These are phyloP conservation scores for Ophiocordyceps camponoti-rufipedis DNA, from an alignment of 2,329 filamentous ascomycete species.

Conservation along the genomic window DNA sequence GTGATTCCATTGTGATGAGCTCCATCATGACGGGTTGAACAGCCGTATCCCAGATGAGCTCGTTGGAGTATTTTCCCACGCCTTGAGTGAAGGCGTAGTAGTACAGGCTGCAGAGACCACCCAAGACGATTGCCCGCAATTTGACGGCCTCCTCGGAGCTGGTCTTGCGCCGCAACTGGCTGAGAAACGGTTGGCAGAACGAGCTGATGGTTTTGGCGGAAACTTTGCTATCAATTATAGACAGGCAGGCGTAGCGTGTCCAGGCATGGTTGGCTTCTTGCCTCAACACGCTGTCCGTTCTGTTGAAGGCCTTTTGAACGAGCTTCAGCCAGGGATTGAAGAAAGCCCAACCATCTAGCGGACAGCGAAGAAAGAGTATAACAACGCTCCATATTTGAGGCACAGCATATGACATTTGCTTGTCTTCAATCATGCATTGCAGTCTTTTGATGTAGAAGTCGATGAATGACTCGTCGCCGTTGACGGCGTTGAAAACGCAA, in stretches of 20 bases:
- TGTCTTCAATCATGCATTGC: conserved; percentile 47
- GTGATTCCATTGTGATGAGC: conserved; percentile 24
- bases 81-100: conserved; percentile 70
- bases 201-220: conserved; percentile 14
- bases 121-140: conserved; percentile 38
- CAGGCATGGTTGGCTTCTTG: conserved; percentile 69
- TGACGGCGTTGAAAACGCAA: conserved; percentile 37
- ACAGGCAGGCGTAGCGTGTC: conserved; percentile 64
- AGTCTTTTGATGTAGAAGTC: conserved; percentile 52
- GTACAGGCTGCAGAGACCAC: conserved; percentile 60
- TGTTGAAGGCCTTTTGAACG: conserved; percentile 72
- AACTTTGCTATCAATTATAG: conserved; percentile 46
- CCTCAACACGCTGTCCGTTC: conserved; percentile 50
- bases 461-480: conserved; percentile 42
- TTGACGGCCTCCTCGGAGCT: conserved; percentile 28
- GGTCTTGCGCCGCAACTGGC: conserved; percentile 49
- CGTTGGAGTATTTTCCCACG: conserved; percentile 44
- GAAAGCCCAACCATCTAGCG: conserved; percentile 50
- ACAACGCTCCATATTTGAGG: conserved; percentile 82
- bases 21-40: conserved; percentile 45
- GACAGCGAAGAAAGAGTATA: conserved; percentile 57
- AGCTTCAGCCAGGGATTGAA: conserved; percentile 59
- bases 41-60: conserved; percentile 62
- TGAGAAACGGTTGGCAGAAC: conserved; percentile 49
- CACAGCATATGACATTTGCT: conserved; percentile 34